Conservation (phyloP, 1,139 yeast species). For the Debaryomyces sp. region DNA sequence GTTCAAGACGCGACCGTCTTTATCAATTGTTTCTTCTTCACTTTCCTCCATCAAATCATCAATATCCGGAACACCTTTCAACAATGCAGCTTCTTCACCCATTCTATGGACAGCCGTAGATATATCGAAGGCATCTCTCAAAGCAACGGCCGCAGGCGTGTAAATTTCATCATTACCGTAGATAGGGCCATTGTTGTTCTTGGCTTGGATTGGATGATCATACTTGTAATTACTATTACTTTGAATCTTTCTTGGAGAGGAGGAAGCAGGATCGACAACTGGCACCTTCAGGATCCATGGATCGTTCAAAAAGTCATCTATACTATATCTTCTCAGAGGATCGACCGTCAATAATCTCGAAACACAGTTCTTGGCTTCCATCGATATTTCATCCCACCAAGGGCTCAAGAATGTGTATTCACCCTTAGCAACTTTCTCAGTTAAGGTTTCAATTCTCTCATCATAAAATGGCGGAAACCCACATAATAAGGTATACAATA, state of each 20-base stretch:
- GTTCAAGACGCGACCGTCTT: slow-evolving; percentile 14
- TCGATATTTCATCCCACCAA: slow-evolving; percentile 66
- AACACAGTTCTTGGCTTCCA: slow-evolving; percentile 67
- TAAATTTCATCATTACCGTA: slow-evolving; percentile 40
- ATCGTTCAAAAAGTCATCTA: slow-evolving; percentile 76
- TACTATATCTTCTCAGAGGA: slow-evolving; percentile 74
- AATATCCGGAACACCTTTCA: slow-evolving; percentile 28
- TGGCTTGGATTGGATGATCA: slow-evolving; percentile 28
- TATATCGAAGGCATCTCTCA: slow-evolving; percentile 94
- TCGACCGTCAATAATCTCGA: slow-evolving; percentile 77
- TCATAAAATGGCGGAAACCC: slow-evolving; percentile 68
- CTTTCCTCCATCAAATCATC: slow-evolving; percentile 43
- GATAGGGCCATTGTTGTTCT: slow-evolving; percentile 15
- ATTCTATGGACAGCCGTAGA: slow-evolving; percentile 92
- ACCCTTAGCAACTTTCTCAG: slow-evolving; percentile 61
- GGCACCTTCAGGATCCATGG: slow-evolving; percentile 67
- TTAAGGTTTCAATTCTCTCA: slow-evolving; percentile 55
- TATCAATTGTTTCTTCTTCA: slow-evolving; percentile 32
- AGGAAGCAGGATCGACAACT: slow-evolving; percentile 13
- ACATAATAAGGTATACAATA: slow-evolving; percentile 58
- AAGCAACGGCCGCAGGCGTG: slow-evolving; percentile 92
- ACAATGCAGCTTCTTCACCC: slow-evolving; percentile 77
- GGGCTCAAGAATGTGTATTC: slow-evolving; percentile 60
- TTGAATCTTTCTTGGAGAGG: slow-evolving; percentile 11
- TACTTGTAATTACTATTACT: slow-evolving; percentile 7